Percentiles rank a stretch among this genome's conserved stretches.
phyloP scores from a whole-genome alignment of 306 rosid genomes.

The Astragalus glycyphyllos region DNA sequence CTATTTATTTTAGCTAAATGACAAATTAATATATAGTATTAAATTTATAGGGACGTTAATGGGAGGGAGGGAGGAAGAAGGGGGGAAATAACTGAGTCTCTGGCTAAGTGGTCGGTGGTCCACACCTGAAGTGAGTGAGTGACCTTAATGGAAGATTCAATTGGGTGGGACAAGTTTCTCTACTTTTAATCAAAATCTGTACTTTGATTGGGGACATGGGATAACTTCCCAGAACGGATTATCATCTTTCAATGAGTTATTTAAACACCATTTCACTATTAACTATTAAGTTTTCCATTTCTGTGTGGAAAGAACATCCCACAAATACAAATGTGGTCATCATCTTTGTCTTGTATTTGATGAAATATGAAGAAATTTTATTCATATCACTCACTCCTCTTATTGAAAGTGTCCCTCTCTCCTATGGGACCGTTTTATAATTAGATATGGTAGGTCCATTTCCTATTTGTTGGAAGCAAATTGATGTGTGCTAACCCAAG shows the following conservation, averaged over 20 bases:
- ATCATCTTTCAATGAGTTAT: constrained; percentile 36
- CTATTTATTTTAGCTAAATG: constrained; percentile 36
- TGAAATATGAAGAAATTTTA: not conserved
- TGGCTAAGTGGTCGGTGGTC: constrained; percentile 51
- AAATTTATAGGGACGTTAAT: constrained; percentile 30
- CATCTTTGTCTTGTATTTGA: not conserved
- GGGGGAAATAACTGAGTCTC: constrained; percentile 29
- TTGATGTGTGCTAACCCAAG: constrained; percentile 33
- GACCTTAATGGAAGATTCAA: constrained; percentile 48
- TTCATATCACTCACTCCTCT: not conserved
- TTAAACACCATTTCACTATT: constrained; percentile 41
- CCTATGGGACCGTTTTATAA: constrained; percentile 47
- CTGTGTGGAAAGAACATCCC: constrained; percentile 36
- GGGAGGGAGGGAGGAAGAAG: not conserved
- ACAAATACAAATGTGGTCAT: constrained; percentile 42
- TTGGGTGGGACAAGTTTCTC: constrained; percentile 52
- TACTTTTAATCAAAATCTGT: constrained; percentile 49
- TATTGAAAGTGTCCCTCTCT: constrained; percentile 38
- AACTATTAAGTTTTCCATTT: constrained; percentile 39
- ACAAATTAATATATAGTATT: constrained; percentile 28
- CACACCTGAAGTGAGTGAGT: constrained; percentile 47
- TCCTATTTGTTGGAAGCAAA: constrained; percentile 45
- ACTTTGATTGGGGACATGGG: constrained; percentile 52
- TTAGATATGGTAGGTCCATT: constrained; percentile 53
- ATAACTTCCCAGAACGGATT: constrained; percentile 51